Evolutionary conservation across 225 moss, liverwort and hornwort species (phyloP).

Genomic region (Pseudoscleropodium purum): DNA sequence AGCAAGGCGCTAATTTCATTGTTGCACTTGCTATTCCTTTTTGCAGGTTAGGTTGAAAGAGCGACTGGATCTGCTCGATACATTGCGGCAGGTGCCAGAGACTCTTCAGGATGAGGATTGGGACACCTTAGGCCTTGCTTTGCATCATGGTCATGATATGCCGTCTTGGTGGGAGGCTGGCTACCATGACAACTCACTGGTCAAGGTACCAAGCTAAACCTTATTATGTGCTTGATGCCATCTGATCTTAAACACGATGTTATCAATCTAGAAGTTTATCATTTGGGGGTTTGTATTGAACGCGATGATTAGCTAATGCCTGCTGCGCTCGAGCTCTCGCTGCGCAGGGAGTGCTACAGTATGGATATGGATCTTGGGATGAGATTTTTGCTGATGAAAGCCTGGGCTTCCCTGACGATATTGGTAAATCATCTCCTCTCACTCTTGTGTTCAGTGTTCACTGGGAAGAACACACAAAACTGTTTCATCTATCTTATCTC

Average conservation of each 20-base stretch:
- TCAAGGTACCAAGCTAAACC: slow-evolving; percentile 20
- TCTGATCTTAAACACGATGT: neutral
- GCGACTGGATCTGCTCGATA: slow-evolving; percentile 64
- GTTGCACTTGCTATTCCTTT: neutral
- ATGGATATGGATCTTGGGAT: slow-evolving; percentile 60
- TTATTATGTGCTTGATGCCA: neutral
- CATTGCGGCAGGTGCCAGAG: slow-evolving; percentile 58
- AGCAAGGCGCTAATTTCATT: neutral
- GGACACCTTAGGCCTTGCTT: slow-evolving; percentile 53
- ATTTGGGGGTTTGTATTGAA: neutral
- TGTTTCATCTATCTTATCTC: neutral
- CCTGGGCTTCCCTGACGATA: slow-evolving; percentile 47
- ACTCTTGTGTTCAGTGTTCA: neutral
- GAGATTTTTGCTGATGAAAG: slow-evolving; percentile 48
- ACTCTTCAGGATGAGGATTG: slow-evolving; percentile 59
- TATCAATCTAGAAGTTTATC: neutral
- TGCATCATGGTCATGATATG: slow-evolving; percentile 67
- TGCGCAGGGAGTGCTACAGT: slow-evolving; percentile 46
- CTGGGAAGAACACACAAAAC: neutral
- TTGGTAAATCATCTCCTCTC: slow-evolving; percentile 16
- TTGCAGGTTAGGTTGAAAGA: slow-evolving; percentile 56
- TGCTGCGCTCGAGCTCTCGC: neutral
- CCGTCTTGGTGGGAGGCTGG: slow-evolving; percentile 76
- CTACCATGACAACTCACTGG: slow-evolving; percentile 52
- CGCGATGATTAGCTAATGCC: neutral